Percentiles rank a stretch among this genome's conserved stretches.
Conservation (phyloP, 73 alveolate genomes). For the Breviolum minutum region DNA sequence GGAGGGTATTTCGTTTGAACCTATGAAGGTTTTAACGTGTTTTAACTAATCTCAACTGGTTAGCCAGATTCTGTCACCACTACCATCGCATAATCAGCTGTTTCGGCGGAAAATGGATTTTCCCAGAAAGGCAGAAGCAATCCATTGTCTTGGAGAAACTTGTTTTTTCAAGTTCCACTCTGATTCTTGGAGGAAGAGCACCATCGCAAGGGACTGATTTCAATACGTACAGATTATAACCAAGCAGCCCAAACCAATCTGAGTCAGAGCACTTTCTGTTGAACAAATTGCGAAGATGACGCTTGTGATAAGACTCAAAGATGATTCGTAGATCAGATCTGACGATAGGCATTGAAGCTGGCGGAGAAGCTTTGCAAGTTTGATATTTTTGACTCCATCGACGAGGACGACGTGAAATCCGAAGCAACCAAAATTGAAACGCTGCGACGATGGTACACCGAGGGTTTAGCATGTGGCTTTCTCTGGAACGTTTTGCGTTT, state of each 20-base stretch:
- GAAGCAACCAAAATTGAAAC: too few species aligned
- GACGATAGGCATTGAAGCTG: not conserved
- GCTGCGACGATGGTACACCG: not conserved
- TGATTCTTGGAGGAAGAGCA: not conserved
- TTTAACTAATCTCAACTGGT: too few species aligned
- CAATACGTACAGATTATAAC: not conserved
- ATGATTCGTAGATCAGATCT: not conserved
- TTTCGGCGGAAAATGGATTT: too few species aligned
- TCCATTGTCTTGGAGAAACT: too few species aligned
- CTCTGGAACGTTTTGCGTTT: not conserved
- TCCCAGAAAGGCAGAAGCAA: too few species aligned
- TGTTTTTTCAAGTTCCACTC: not conserved
- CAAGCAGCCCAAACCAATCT: not conserved
- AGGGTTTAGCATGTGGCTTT: not conserved
- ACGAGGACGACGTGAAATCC: conserved; percentile 9
- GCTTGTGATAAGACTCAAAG: too few species aligned
- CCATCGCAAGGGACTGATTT: not conserved
- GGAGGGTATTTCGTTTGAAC: too few species aligned
- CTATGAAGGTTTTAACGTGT: too few species aligned
- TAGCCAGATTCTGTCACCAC: too few species aligned
- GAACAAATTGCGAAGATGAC: not conserved
- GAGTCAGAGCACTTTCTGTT: not conserved
- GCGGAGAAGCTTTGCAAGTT: conserved; percentile 53
- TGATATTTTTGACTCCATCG: conserved; percentile 80
- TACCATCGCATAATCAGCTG: too few species aligned